Base-by-base conservation (phyloP, 306 rosid genomes). In the Cucurbita maxima region DNA sequence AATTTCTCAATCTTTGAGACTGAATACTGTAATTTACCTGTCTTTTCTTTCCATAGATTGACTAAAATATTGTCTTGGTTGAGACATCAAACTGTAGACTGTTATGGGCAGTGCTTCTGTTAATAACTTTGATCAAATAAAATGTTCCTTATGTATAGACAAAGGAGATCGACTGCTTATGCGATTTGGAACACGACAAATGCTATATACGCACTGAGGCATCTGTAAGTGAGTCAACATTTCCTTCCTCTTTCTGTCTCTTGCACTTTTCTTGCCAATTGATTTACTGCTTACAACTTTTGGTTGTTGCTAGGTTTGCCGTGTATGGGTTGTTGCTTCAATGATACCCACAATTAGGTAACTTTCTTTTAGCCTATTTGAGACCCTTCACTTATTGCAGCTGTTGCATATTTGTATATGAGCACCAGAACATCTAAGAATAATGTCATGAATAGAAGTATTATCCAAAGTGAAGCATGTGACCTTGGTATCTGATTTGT, bases 1-100 rank as follows among this genome's bases (percentile, higher is more conserved):
- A 86, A 71, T 53, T 67, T 45, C 58, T 51, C 58, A 50, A 48
- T 69, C 54, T 16, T 48, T 67, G 52, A 19, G 72, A 67, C 25
- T 25, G 74, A 69, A 69, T 14, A 48, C 50, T 47, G 57, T 47
- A 69, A 69, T 30, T 50, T 69, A 48, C 58, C 58, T 15, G 57
- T 47, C 44, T 15, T 15, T 69, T 22, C 15, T 69, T 48, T 22
- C 73, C 20, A 25, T 48, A 50, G 44, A 47, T 69, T 50, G 25
- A 47, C 58, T 69, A 47, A 69, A 30, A 30, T 61, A 50, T n/a
- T 69, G 45, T 69, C 15, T 13, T 16, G 58, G 44, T 14, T 68
- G 43, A 30, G 7, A 22, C 30, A 7, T 68, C 56, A 16, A 45
- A 68, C 12, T 47, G 56, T 22, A 13, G 58, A 25, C 58, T 70